Conservation (phyloP, 176 grass and related monocot genomes). For the Alopecurus myosuroides region DNA sequence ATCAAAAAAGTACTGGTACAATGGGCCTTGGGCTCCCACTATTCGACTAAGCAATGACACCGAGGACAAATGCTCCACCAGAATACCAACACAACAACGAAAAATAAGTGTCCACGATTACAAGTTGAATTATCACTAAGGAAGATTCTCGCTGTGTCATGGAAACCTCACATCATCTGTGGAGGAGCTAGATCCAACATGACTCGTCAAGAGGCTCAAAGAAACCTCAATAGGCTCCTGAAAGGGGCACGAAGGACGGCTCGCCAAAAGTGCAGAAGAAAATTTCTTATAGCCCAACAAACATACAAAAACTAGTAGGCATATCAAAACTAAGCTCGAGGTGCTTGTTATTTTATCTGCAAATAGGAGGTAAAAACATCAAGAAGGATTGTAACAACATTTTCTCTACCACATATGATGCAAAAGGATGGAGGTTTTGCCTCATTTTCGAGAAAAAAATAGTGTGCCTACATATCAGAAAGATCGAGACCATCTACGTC, state of each 20-base stretch:
- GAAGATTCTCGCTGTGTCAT: neutral
- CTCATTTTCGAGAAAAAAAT: too few relatives aligned
- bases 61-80: neutral
- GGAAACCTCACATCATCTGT: neutral
- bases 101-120: neutral
- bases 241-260: neutral
- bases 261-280: neutral
- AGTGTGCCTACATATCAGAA: neutral
- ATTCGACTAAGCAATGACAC: neutral
- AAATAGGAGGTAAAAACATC: neutral
- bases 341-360: conserved; percentile 11
- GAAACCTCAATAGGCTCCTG: neutral
- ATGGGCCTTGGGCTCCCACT: neutral
- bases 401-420: neutral
- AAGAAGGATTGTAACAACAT: neutral
- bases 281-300: conserved; percentile 1
- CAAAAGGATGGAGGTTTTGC: too few relatives aligned
- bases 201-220: neutral
- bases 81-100: neutral
- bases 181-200: neutral
- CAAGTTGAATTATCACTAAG: neutral
- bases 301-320: neutral
- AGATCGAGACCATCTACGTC: neutral
- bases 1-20: neutral
- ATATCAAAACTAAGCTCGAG: neutral